A percentile compares a stretch with the other conserved stretches of the same genome.
phyloP scores from a whole-genome alignment of 371 early-diverging fungal species.

The Choanephora cucurbitarum region DNA sequence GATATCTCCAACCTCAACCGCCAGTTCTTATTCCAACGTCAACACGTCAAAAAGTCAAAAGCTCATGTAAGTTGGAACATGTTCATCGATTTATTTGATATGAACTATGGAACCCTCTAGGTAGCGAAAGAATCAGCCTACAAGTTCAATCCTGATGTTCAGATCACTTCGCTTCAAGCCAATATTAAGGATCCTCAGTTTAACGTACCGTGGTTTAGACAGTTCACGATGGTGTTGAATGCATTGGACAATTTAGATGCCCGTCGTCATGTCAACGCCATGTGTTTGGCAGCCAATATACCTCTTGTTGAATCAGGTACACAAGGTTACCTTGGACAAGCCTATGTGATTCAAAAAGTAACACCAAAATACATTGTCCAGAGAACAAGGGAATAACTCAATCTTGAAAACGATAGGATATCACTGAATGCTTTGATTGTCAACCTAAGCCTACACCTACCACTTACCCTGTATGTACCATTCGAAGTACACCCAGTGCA shows the following conservation, averaged over 20 bases:
- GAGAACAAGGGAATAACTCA: too few species aligned
- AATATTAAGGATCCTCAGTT: constrained; percentile 87
- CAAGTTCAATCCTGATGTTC: constrained; percentile 78
- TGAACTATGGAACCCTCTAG: constrained; percentile 37
- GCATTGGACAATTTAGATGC: constrained; percentile 99
- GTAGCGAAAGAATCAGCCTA: constrained; percentile 79
- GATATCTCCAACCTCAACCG: constrained; percentile 98
- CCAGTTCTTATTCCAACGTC: constrained; percentile 95
- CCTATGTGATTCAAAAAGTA: constrained; percentile 81
- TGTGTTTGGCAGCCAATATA: constrained; percentile 90
- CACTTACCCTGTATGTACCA: constrained; percentile 97
- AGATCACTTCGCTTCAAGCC: constrained; percentile 78
- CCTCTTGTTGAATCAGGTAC: constrained; percentile 98
- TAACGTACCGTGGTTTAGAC: constrained; percentile 85
- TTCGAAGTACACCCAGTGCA: constrained; percentile 93
- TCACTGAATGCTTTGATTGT: constrained; percentile 98
- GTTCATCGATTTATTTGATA: background rate
- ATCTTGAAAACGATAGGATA: constrained; percentile 11
- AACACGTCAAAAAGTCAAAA: constrained; percentile 94
- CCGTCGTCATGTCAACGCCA: constrained; percentile 92
- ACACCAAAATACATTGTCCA: background rate
- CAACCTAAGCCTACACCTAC: constrained; percentile 88
- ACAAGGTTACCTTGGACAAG: constrained; percentile 97
- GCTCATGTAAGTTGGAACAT: constrained; percentile 69
- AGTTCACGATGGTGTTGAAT: constrained; percentile 95